Conservation (phyloP, 176 grass and related monocot genomes). For the Metroxylon sagu region DNA sequence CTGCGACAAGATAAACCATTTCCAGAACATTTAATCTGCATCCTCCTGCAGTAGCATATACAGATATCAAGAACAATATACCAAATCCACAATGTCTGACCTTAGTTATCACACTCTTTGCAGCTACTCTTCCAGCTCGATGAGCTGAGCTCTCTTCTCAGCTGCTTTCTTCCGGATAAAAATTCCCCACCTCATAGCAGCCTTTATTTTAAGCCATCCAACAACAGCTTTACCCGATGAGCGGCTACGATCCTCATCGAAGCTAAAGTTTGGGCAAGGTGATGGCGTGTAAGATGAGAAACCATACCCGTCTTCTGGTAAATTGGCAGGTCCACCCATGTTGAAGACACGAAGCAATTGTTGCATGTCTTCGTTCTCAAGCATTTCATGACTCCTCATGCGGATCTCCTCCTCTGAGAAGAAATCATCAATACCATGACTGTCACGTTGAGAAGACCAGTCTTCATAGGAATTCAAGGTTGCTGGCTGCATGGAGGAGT, state of each 20-base stretch:
- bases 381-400: slow-evolving; percentile 70
- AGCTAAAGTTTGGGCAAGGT: slow-evolving; percentile 39
- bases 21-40: too few relatives aligned
- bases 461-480: slow-evolving; percentile 32
- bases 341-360: slow-evolving; percentile 65
- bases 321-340: slow-evolving; percentile 41
- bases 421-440: slow-evolving; percentile 41
- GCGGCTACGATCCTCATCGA: slow-evolving; percentile 36
- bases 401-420: slow-evolving; percentile 87
- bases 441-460: slow-evolving; percentile 32
- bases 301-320: slow-evolving; percentile 32
- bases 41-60: too few relatives aligned
- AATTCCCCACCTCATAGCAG: slow-evolving; percentile 95
- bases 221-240: slow-evolving; percentile 81
- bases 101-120: too few relatives aligned
- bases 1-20: too few relatives aligned
- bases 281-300: slow-evolving; percentile 43
- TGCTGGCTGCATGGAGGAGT: slow-evolving; percentile 33
- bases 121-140: too few relatives aligned
- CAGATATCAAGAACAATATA: too few relatives aligned
- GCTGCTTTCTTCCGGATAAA: slow-evolving; percentile 94
- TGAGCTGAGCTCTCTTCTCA: slow-evolving; percentile 77
- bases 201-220: slow-evolving; percentile 98
- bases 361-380: slow-evolving; percentile 97
- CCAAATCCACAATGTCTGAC: too few relatives aligned